Conservation (phyloP, 345 rosid species). For the Eucalyptus marginata region DNA sequence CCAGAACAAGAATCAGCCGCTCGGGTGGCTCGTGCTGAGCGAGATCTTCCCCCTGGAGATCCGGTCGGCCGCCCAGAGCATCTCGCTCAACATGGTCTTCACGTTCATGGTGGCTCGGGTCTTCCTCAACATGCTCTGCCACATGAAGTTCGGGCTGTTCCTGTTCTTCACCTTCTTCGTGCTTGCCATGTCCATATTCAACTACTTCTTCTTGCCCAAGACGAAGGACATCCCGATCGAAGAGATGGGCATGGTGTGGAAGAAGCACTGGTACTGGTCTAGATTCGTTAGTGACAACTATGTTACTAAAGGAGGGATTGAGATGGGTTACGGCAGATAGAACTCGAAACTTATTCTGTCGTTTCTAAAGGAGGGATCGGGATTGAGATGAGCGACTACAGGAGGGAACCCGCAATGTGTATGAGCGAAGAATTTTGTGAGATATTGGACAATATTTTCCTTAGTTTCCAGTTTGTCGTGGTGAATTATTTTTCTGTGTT, state of each 20-base stretch:
- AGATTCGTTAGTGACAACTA: constrained; percentile 13
- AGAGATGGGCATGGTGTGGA: constrained; percentile 47
- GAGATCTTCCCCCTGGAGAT: constrained; percentile 86
- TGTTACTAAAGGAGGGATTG: constrained; percentile 6
- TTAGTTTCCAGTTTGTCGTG: no score
- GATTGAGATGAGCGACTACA: no score
- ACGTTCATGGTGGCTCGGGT: constrained; percentile 19
- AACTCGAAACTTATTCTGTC: background rate
- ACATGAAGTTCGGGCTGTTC: constrained; percentile 57
- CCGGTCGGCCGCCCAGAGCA: constrained; percentile 70
- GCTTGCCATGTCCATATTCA: constrained; percentile 24
- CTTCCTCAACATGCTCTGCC: constrained; percentile 63
- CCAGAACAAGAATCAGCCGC: constrained; percentile 16
- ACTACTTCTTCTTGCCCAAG: constrained; percentile 42
- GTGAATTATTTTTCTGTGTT: no score
- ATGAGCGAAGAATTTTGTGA: no score
- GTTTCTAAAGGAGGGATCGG: no score
- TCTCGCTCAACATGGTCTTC: constrained; percentile 63
- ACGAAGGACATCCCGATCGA: constrained; percentile 54
- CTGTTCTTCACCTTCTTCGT: constrained; percentile 43
- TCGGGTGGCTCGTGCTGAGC: constrained; percentile 77
- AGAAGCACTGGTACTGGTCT: constrained; percentile 42
- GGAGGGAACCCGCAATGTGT: no score
- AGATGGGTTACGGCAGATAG: constrained; percentile 19
- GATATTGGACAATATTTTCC: no score